phyloP scores from a whole-genome alignment of 1,139 yeast species.

The Geotrichum klebahnii region DNA sequence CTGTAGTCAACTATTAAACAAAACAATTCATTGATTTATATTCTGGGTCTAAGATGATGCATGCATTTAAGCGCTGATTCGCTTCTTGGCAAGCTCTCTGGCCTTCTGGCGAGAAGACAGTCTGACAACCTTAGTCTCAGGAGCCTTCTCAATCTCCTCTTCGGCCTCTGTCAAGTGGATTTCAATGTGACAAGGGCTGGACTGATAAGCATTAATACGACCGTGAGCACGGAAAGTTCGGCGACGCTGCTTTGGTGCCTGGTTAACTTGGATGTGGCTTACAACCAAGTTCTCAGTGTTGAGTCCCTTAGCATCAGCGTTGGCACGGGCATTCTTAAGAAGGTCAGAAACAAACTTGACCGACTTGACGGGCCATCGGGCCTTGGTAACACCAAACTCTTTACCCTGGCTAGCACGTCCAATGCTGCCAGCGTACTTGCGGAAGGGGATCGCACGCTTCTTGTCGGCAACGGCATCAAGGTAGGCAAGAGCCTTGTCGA shows the following conservation, averaged over 20 bases:
- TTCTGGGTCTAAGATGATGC: too few species aligned
- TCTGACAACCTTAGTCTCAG: slow-evolving; percentile 63
- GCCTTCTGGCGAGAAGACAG: slow-evolving; percentile 89
- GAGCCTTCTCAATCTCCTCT: slow-evolving; percentile 91
- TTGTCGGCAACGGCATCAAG: slow-evolving; percentile 95
- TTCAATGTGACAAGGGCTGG: slow-evolving; percentile 98
- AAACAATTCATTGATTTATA: too few species aligned
- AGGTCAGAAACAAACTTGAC: slow-evolving; percentile 93
- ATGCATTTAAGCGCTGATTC: too few species aligned
- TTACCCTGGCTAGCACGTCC: slow-evolving; percentile 99
- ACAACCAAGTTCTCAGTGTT: slow-evolving; percentile 90
- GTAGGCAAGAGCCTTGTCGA: slow-evolving; percentile 93
- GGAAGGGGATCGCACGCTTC: slow-evolving; percentile 99
- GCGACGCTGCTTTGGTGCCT: slow-evolving; percentile 99
- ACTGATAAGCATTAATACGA: slow-evolving; percentile 98
- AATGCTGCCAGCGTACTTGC: slow-evolving; percentile 93
- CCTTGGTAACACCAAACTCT: slow-evolving; percentile 99
- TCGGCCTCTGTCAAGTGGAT: slow-evolving; percentile 92
- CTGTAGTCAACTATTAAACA: too few species aligned
- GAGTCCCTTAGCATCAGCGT: slow-evolving; percentile 99
- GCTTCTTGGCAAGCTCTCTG: slow-evolving; percentile 82
- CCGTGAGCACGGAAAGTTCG: slow-evolving; percentile 99
- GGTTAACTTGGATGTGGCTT: slow-evolving; percentile 99
- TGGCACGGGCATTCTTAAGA: slow-evolving; percentile 95
- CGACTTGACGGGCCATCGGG: slow-evolving; percentile 99